These are phyloP conservation scores for Echeveria elegans DNA, from an alignment of 164 flowering plant genomes.

Conservation along the genomic window DNA sequence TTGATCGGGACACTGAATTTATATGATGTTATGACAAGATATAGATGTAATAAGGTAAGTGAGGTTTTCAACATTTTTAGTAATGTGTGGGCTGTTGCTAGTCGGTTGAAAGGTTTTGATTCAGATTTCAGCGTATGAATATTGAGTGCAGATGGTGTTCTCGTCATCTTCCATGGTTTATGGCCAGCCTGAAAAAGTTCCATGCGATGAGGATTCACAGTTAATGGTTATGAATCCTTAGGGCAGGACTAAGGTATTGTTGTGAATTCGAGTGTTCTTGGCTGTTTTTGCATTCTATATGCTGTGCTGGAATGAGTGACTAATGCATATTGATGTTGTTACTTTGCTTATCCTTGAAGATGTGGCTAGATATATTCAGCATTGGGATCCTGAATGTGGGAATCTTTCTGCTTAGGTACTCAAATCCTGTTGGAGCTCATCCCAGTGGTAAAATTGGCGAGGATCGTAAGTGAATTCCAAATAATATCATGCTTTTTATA, in stretches of 20 bases:
- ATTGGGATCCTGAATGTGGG: slow-evolving; percentile 72
- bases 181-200: slow-evolving; percentile 93
- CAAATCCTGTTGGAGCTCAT: slow-evolving; percentile 95
- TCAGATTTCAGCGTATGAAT: not conserved
- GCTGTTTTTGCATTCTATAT: not conserved
- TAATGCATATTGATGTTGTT: not conserved
- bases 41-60: slow-evolving; percentile 80
- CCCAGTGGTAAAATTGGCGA: slow-evolving; percentile 90
- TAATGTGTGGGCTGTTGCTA: not conserved
- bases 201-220: slow-evolving; percentile 86
- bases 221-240: slow-evolving; percentile 71
- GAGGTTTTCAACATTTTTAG: not conserved
- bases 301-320: not conserved
- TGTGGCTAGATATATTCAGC: slow-evolving; percentile 62
- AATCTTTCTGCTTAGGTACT: slow-evolving; percentile 78
- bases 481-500: slow-evolving; percentile 91
- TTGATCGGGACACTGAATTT: slow-evolving; percentile 75
- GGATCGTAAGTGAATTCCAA: slow-evolving; percentile 88
- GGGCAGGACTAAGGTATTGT: slow-evolving; percentile 85
- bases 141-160: slow-evolving; percentile 73
- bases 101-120: not conserved
- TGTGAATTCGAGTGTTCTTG: not conserved
- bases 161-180: slow-evolving; percentile 97
- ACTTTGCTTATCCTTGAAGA: slow-evolving; percentile 88
- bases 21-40: slow-evolving; percentile 75